phyloP scores from a whole-genome alignment of 1,284 basidiomycete genomes.

The Pholiota adiposa region DNA sequence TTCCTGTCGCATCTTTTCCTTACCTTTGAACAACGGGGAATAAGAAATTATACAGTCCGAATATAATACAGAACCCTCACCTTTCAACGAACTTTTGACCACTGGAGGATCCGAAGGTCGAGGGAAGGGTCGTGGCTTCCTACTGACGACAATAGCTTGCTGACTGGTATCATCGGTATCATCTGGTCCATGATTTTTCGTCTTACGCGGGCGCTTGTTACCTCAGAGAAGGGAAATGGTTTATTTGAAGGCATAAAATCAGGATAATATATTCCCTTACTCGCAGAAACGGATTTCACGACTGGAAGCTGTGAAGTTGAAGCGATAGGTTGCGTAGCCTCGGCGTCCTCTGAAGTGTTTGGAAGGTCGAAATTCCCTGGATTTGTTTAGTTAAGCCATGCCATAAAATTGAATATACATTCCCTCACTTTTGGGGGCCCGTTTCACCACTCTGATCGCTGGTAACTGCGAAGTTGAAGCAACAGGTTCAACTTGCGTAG shows the following conservation, averaged over 20 bases:
- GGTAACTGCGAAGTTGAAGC: background rate
- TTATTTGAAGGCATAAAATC: background rate
- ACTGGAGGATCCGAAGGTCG: background rate
- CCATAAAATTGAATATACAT: too few relatives aligned
- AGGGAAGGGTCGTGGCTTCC: background rate
- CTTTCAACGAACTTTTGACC: background rate
- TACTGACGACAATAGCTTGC: background rate
- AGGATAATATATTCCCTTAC: background rate
- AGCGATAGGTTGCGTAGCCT: background rate
- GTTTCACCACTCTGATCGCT: background rate
- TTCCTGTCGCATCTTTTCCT: background rate
- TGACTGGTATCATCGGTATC: background rate
- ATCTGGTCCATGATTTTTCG: background rate
- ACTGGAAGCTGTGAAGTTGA: background rate
- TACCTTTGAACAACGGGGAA: background rate
- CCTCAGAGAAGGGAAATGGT: background rate
- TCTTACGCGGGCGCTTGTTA: background rate
- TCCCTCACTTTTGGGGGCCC: too few relatives aligned
- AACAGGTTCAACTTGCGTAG: background rate
- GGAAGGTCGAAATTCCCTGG: background rate
- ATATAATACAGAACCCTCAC: background rate
- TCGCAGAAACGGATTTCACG: background rate
- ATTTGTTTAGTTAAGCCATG: too few relatives aligned
- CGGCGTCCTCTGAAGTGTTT: background rate
- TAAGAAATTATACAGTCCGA: too few relatives aligned